Conservation (phyloP, 768 basidiomycete species). For the Boletus reticulatus region DNA sequence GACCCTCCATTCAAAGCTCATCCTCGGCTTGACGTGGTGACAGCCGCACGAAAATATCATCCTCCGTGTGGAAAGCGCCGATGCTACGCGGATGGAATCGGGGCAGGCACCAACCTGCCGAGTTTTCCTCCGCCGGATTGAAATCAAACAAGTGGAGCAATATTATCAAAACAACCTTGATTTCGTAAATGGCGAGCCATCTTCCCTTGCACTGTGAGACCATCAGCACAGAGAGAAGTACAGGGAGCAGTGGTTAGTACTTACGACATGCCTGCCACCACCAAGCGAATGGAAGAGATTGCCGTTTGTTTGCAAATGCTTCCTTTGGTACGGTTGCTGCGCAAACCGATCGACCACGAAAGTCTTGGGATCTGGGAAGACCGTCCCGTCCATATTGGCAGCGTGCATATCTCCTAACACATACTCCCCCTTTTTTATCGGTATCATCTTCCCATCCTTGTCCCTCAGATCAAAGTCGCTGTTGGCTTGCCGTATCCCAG, state of each 20-base stretch:
- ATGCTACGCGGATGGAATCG: constrained; percentile 11
- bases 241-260: neutral
- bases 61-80: constrained; percentile 16
- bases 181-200: constrained; percentile 24
- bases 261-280: constrained; percentile 20
- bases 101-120: constrained; percentile 7
- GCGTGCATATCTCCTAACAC: constrained; percentile 18
- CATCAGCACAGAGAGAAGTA: neutral
- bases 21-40: neutral
- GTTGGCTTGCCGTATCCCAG: constrained; percentile 14
- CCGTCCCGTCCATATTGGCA: constrained; percentile 9
- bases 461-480: constrained; percentile 17
- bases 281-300: constrained; percentile 14
- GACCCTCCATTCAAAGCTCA: neutral
- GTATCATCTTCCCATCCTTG: constrained; percentile 2
- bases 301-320: constrained; percentile 9
- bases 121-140: neutral
- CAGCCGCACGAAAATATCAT: constrained; percentile 13
- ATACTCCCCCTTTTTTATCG: constrained; percentile 20
- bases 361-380: constrained; percentile 8
- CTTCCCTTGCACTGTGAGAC: constrained; percentile 20
- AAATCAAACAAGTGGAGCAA: constrained; percentile 17
- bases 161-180: constrained; percentile 18
- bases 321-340: neutral
- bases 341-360: constrained; percentile 17